Conservation (phyloP, 2,329 filamentous ascomycete species). For the Pseudogymnoascus sp. region DNA sequence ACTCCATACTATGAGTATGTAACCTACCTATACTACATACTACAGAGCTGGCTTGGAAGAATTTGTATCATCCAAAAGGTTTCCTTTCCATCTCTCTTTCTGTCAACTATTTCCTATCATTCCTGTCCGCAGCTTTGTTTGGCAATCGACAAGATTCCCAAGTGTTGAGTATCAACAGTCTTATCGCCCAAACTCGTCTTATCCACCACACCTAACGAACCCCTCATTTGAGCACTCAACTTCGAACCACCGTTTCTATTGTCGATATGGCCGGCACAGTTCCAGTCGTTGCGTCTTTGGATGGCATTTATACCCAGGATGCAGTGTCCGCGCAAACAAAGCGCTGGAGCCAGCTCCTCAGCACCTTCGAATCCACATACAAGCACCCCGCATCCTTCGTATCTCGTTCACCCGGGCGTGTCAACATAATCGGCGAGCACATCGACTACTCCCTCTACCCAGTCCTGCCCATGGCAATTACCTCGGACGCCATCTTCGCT, state of each 20-base stretch:
- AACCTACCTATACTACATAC: not conserved
- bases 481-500: constrained; percentile 82
- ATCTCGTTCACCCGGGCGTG: constrained; percentile 81
- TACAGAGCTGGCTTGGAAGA: not conserved
- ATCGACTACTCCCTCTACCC: constrained; percentile 98
- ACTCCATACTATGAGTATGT: not conserved
- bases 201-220: not conserved
- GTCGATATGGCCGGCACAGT: constrained; percentile 50
- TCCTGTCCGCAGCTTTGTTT: not conserved
- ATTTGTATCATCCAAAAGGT: not conserved
- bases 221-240: constrained; percentile 11
- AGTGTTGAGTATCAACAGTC: not conserved
- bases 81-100: not conserved
- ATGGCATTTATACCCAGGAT: constrained; percentile 75
- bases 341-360: constrained; percentile 68
- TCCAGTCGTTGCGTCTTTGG: constrained; percentile 65
- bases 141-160: not conserved
- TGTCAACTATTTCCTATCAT: not conserved
- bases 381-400: constrained; percentile 69
- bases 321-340: constrained; percentile 57
- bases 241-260: not conserved
- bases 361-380: constrained; percentile 63
- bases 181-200: not conserved
- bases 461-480: constrained; percentile 91
- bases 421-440: constrained; percentile 98